phyloP scores from a whole-genome alignment of 2,329 filamentous ascomycete species.

The Colletotrichum agaves region DNA sequence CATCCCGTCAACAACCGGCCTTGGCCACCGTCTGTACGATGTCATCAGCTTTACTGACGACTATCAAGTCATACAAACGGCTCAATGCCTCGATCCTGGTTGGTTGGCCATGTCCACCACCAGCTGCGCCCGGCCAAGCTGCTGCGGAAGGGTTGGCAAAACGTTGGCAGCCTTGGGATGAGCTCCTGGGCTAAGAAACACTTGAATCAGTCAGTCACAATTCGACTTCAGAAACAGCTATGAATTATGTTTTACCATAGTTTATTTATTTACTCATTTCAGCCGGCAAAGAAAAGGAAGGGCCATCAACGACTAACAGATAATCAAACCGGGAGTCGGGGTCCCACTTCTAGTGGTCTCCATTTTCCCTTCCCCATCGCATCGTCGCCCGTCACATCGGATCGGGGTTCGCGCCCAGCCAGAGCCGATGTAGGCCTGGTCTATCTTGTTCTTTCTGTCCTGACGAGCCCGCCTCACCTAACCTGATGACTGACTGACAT shows the following conservation, averaged over 20 bases:
- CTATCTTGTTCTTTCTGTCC: neutral
- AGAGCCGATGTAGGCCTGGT: conserved; percentile 5
- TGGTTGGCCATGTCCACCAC: neutral
- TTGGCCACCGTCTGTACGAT: neutral
- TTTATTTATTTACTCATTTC: neutral
- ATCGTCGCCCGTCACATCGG: conserved; percentile 10
- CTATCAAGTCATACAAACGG: neutral
- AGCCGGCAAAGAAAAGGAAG: neutral
- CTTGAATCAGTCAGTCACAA: conserved; percentile 16
- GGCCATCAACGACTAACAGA: neutral
- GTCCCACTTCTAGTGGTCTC: conserved; percentile 3
- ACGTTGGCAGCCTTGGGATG: conserved; percentile 16
- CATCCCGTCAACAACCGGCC: neutral
- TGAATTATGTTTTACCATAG: too few relatives aligned
- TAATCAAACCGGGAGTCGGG: neutral
- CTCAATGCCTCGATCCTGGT: conserved; percentile 7
- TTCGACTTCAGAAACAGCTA: neutral
- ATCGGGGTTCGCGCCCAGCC: conserved; percentile 28
- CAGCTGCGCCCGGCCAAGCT: conserved; percentile 32
- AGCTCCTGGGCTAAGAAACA: neutral
- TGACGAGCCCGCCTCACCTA: neutral
- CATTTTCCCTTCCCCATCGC: neutral
- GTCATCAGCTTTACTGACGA: neutral
- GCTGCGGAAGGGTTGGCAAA: conserved; percentile 33
- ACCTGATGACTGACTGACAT: conserved; percentile 12